Percentiles rank a stretch among this genome's conserved stretches.
Conservation (phyloP, 2,329 filamentous ascomycete species). For the Pyricularia grisea region DNA sequence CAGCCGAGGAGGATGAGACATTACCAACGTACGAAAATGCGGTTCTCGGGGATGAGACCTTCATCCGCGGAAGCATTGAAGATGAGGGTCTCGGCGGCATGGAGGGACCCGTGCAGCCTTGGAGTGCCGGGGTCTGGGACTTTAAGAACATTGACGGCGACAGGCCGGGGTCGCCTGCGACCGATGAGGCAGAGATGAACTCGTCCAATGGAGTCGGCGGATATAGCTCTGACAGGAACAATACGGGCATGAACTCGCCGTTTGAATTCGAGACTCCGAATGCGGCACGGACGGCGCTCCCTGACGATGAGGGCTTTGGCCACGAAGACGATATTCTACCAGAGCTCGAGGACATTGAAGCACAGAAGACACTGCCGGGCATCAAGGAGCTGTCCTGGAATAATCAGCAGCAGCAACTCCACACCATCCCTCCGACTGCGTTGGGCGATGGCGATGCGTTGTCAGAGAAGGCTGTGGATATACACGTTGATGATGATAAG, state of each 20-base stretch:
- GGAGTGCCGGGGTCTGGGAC: not conserved
- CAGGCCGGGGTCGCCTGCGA: constrained; percentile 1
- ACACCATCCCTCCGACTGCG: constrained; percentile 23
- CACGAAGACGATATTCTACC: constrained; percentile 10
- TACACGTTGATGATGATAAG: constrained; percentile 35
- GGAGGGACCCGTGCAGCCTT: not conserved
- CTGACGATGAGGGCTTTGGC: not conserved
- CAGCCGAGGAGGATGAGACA: constrained; percentile 14
- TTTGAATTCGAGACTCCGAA: constrained; percentile 9
- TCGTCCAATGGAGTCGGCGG: constrained; percentile 3
- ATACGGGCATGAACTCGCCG: constrained; percentile 2
- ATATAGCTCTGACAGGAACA: not conserved
- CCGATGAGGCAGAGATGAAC: constrained; percentile 5
- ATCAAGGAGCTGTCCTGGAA: constrained; percentile 26
- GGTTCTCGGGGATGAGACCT: constrained; percentile 10
- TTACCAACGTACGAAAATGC: constrained; percentile 19
- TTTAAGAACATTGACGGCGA: not conserved
- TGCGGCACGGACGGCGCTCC: not conserved
- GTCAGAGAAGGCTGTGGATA: constrained; percentile 39
- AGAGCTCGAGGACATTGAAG: constrained; percentile 13
- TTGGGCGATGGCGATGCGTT: constrained; percentile 25
- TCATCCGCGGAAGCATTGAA: constrained; percentile 34
- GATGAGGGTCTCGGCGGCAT: constrained; percentile 5
- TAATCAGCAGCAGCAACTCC: constrained; percentile 19
- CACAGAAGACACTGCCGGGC: constrained; percentile 15